Percentiles rank a stretch among this genome's conserved stretches.
Conservation (phyloP, 176 grass and related monocot species). For the Ampelocalamus luodianensis region DNA sequence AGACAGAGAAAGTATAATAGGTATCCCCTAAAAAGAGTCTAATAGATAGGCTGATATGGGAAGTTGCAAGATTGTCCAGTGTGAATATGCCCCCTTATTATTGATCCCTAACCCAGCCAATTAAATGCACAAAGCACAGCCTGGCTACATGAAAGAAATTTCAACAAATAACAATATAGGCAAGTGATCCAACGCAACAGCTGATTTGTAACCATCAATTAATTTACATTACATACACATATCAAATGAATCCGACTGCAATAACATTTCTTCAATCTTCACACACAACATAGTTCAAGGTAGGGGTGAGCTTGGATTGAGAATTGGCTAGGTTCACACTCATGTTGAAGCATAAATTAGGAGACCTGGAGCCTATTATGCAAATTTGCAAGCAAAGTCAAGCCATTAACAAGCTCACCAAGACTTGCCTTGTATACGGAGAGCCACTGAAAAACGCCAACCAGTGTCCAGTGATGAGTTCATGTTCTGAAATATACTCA, state of each 20-base stretch:
- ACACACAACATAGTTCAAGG: not conserved
- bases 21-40: not conserved
- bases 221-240: not conserved
- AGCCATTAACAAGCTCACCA: conserved; percentile 1
- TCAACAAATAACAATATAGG: not conserved
- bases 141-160: not conserved
- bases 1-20: not conserved
- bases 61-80: not conserved
- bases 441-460: not conserved
- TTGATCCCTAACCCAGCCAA: not conserved
- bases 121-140: not conserved
- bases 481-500: conserved; percentile 5
- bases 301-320: not conserved
- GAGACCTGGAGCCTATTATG: not conserved
- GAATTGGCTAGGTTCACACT: conserved; percentile 1
- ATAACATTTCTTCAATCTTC: not conserved
- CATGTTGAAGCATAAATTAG: conserved; percentile 1
- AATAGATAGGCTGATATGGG: not conserved
- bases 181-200: not conserved
- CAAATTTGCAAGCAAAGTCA: not conserved
- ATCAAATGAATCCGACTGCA: not conserved
- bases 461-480: not conserved
- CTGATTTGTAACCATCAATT: not conserved
- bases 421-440: not conserved
- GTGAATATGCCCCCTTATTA: not conserved